Evolutionary conservation across 352 stramenopile genomes (phyloP), one percentile per base, ranked within the genome.

Genomic region (Phytopythium kandeliae): DNA sequence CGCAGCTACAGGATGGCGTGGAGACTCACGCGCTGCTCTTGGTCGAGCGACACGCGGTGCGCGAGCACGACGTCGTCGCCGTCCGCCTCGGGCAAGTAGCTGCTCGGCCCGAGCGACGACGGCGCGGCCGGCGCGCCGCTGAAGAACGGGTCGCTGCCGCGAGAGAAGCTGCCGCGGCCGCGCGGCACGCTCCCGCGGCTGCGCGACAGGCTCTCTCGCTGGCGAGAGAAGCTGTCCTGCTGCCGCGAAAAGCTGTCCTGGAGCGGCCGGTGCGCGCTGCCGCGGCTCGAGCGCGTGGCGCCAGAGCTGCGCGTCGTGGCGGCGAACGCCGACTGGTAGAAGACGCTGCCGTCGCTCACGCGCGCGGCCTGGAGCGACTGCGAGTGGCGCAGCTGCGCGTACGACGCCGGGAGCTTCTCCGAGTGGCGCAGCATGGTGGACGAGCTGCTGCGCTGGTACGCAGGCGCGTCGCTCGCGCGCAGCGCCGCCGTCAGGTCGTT

Each of bases 11-110:
- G 64, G 42, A 85, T 85, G 40, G 73, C 73, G 54, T 85, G 73
- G 43, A 85, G 63, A 65, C 73, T 85, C 65, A 81, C 68, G 26
- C 73, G 73, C 44, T 81, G 68, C 15, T 76, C 70, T 22, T 85
- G 62, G 56, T 82, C 70, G 2, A 85, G 71, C 51, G 73, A 84
- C 48, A 81, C 65, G 52, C 73, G 73, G 37, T 81, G 70, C 35
- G 70, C 73, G 38, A 84, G 58, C 46, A 84, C 70, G 3, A 84
- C 73, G 40, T 84, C 73, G 57, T 81, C 58, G 7, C 68, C 71
- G 55, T 54, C 48, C 12, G 38, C 43, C 22, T 69, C 63, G 24
- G 63, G 66, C n/a, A 59, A 54, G 47, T 75, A 77, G 47, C 37
- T 30, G 48, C 38, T 46, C 36, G 36, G 40, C n/a, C 35, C 40